Evolutionary conservation across 2,329 filamentous ascomycete genomes (phyloP).

Genomic region (Coleophoma eucalyptorum): DNA sequence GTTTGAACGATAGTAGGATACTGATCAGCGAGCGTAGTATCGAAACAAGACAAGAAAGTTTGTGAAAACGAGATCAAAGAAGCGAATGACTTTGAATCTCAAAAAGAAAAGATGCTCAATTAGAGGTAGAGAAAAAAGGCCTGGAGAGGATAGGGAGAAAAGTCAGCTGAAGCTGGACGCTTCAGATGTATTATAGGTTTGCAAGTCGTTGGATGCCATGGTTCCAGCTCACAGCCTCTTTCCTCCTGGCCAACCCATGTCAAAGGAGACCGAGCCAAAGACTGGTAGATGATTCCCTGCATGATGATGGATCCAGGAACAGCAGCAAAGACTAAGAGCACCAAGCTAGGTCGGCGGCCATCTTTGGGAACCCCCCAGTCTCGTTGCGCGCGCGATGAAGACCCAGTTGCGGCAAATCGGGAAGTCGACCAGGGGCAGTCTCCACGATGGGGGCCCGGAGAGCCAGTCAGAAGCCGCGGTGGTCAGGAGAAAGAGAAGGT

Average conservation of each 20-base stretch:
- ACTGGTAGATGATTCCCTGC: constrained; percentile 1
- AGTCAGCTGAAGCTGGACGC: constrained; percentile 6
- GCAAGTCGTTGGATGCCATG: constrained; percentile 13
- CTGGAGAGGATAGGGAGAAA: constrained; percentile 18
- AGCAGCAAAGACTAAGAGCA: not conserved
- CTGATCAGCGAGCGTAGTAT: constrained; percentile 1
- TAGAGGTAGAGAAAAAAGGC: constrained; percentile 19
- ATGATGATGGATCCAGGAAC: not conserved
- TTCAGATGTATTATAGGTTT: constrained; percentile 21
- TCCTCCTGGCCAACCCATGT: constrained; percentile 15
- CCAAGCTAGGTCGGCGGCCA: no score
- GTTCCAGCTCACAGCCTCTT: constrained; percentile 14
- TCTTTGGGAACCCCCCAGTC: not conserved
- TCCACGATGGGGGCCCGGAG: not conserved
- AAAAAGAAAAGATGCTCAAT: constrained; percentile 16
- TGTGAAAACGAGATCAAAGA: constrained; percentile 34
- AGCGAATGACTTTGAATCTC: constrained; percentile 40
- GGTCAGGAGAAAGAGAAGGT: not conserved
- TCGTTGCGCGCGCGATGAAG: not conserved
- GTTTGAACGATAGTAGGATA: constrained; percentile 5
- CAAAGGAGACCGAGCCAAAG: constrained; percentile 4
- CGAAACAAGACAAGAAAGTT: constrained; percentile 12
- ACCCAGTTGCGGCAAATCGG: not conserved
- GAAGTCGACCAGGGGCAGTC: not conserved
- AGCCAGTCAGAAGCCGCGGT: not conserved